Evolutionary conservation across 1,284 basidiomycete genomes (phyloP), one percentile per base, ranked within the genome.

Genomic region (Microbotryum silenes-acaulis): DNA sequence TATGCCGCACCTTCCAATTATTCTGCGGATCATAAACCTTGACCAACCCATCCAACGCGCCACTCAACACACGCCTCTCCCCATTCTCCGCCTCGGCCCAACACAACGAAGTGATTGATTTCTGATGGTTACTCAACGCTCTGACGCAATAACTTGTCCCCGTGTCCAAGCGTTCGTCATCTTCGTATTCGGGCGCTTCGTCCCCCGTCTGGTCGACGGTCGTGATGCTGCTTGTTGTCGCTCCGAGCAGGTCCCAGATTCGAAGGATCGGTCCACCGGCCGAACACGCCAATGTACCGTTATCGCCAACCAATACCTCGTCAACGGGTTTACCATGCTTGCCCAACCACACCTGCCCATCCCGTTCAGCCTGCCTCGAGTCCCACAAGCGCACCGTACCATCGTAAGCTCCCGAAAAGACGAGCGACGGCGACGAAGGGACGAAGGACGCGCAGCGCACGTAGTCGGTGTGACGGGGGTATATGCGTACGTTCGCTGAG

Each of bases 361-460:
- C 52, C 3, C 67, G 59, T 8, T 61, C 63, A 29, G 57, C 42
- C 8, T 66, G 58, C 46, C 94, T 84, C 1, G 87, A 77, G 74
- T 99, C 96, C 77, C 91, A 96, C 29, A 99, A 78, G 47, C 89
- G 82, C 57, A 94, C 84, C 3, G 92, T 94, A 3, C 87, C 83
- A 75, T 99, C 96, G 76, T 99, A 99, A 0, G 91, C 93, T 31
- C 91, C 94, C 1, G 91, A 91, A 59, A 99, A 80, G 61, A 98
- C 75, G 55, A 97, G 80, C 70, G 89, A 82, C 1, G 91, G 89
- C 68, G 91, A 88, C 21, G 86, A 83, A 8, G 86, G 81, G 20
- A 88, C 87, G 57, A 97, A 85, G 71, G 89, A 83, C 4, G 90
- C 94, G 1, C 93, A 84, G 23, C 96, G 90, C 66, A 99, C 91